Evolutionary conservation across 345 rosid genomes (phyloP), one percentile per base, ranked within the genome.

Genomic region (Cardamine resedifolia): DNA sequence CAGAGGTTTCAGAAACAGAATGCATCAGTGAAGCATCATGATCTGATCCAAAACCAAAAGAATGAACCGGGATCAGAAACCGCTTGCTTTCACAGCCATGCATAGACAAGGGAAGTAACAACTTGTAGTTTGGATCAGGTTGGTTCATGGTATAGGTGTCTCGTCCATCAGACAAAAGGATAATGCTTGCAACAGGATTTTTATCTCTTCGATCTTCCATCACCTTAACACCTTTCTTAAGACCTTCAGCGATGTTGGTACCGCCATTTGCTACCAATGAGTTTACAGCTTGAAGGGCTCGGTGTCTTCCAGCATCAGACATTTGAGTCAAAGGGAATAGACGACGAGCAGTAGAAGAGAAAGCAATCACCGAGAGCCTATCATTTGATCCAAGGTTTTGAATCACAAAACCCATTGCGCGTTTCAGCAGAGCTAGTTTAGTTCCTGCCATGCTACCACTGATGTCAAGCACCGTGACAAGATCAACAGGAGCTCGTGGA

Each of bases 401-500:
- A 77, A 96, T 96, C 33, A 96, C 96, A 68, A 96, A 96, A 4
- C 98, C 99, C 99, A 92, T 92, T 6, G 99, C 99, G 21, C 98
- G 86, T 86, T 96, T 96, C 4, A 96, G 85, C 78, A 96, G 72
- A 44, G 97, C 99, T 23, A 96, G 85, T 82, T 92, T 96, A 39
- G 97, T 96, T 48, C 99, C 99, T 0, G 99, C 94, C 98, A 96
- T 96, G 82, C 99, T 96, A 36, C 98, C 98, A 64, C 99, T 96
- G 71, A 86, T 82, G 74, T 96, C 99, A 71, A 96, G 98, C 24
- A 92, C 95, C 0, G 97, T 92, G 48, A 96, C 98, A 41, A 92
- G 82, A 74, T 96, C 99, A 72, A 96, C 67, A 0, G 96, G 88
- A 59, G 92, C 92, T 58, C 96, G 89, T 0, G 88, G 87, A 79